Evolutionary conservation across 768 basidiomycete species (phyloP).

Genomic region (Mycena vulgaris): DNA sequence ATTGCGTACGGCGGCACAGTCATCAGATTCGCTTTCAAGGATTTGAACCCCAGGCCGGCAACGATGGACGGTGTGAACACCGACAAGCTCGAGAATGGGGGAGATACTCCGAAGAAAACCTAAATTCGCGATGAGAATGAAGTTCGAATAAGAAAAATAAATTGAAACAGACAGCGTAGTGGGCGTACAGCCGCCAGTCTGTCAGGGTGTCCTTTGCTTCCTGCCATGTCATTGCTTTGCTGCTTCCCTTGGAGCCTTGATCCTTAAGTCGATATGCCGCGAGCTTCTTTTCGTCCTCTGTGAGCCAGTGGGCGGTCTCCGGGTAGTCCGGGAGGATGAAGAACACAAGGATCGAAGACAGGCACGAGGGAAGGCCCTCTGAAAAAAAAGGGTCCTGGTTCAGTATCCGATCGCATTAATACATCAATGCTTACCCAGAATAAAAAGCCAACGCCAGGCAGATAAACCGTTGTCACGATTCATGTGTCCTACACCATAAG

Average conservation of each 20-base stretch:
- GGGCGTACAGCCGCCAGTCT: conserved; percentile 56
- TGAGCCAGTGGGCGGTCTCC: conserved; percentile 61
- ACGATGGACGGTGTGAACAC: conserved; percentile 74
- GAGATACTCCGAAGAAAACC: conserved; percentile 59
- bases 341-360: conserved; percentile 49
- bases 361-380: conserved; percentile 64
- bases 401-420: too few relatives aligned
- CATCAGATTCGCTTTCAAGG: conserved; percentile 61
- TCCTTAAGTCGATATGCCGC: conserved; percentile 46
- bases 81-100: conserved; percentile 57
- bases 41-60: conserved; percentile 60
- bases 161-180: conserved; percentile 50
- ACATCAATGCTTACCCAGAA: too few relatives aligned
- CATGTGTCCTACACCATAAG: conserved; percentile 50
- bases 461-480: conserved; percentile 41
- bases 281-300: conserved; percentile 56
- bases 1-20: conserved; percentile 59
- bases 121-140: neutral
- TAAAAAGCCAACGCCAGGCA: conserved; percentile 48
- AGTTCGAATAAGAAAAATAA: neutral
- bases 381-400: too few relatives aligned
- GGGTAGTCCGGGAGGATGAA: conserved; percentile 65
- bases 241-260: conserved; percentile 45
- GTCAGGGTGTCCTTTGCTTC: conserved; percentile 53
- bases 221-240: conserved; percentile 53